Base-by-base conservation (phyloP, 768 basidiomycete genomes). In the Cantharellus anzutake region DNA sequence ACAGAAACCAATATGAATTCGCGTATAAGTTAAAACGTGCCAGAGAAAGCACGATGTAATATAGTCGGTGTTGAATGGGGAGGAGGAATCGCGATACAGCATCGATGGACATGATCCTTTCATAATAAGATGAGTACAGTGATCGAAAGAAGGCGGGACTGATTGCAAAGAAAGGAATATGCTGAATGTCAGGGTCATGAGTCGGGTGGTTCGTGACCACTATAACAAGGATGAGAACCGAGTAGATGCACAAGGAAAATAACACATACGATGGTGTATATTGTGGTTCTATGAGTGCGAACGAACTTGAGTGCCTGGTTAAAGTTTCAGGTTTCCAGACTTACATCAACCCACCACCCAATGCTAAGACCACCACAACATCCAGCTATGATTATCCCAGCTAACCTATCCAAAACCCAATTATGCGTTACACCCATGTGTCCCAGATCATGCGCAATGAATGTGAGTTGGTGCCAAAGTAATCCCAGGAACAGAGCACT, bases 191-290 rank as follows among this genome's bases (percentile, higher is more conserved):
- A 7, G 75, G 75, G 63, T 75, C 92, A 82, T 99, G 96, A 52
- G 92, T 84, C 3, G 91, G 92, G 64, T 97, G 90, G 67, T 98
- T 97, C n/a, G 94, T 86, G 58, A 97, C 89, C 57, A 97, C 92
- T 96, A 34, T 4, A 39, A 40, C 39, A 2, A 40, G 58, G 5
- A 57, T 60, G 60, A 60, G 52, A 59, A 37, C 41, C 58, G 59
- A 41, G 62, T 61, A 29, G 4, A 11, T 20, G 29, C 38, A 51
- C 41, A 59, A 57, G 42, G 39, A 20, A 40, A 60, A 51, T 51
- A 48, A 38, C 34, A 78, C 92, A 75, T 68, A 91, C 91, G 75
- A 72, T 97, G 93, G 73, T 97, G 93, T 53, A 93, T 82, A 66
- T 98, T 96, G 68, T 99, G 96, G 68, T 75, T 75, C 69, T 74